These are phyloP conservation scores for Phaeosphaeriaceae sp. DNA, from an alignment of 2,329 filamentous ascomycete species.

Conservation along the genomic window DNA sequence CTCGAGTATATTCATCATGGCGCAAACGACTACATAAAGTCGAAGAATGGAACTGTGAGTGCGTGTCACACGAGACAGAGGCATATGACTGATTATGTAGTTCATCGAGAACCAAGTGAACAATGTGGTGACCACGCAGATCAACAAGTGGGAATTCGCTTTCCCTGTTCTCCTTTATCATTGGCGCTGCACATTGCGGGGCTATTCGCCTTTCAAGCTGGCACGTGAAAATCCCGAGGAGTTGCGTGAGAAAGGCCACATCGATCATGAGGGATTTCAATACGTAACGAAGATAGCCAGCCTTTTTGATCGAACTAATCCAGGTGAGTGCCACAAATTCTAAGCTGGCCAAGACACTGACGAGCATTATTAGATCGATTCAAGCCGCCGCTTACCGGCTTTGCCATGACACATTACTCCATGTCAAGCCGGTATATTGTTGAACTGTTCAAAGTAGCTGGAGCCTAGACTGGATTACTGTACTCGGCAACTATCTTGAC, in stretches of 20 bases:
- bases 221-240: conserved; percentile 46
- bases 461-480: conserved; percentile 23
- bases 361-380: conserved; percentile 33
- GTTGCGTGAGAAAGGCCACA: conserved; percentile 35
- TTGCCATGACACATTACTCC: conserved; percentile 32
- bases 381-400: conserved; percentile 37
- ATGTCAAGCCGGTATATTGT: conserved; percentile 43
- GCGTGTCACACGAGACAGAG: neutral
- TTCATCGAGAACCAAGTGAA: conserved; percentile 41
- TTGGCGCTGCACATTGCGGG: conserved; percentile 42
- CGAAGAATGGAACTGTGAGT: conserved; percentile 47
- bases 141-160: conserved; percentile 46
- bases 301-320: conserved; percentile 33
- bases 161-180: conserved; percentile 42
- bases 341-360: conserved; percentile 11
- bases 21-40: conserved; percentile 43
- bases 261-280: conserved; percentile 39
- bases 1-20: conserved; percentile 46
- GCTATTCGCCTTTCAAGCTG: conserved; percentile 42
- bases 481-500: neutral
- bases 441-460: conserved; percentile 42
- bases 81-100: conserved; percentile 28
- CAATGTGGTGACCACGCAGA: conserved; percentile 42
- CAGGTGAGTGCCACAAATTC: conserved; percentile 27
- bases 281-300: conserved; percentile 37